Evolutionary conservation across 768 basidiomycete species (phyloP).

Genomic region (Nevesoporus exiguus): DNA sequence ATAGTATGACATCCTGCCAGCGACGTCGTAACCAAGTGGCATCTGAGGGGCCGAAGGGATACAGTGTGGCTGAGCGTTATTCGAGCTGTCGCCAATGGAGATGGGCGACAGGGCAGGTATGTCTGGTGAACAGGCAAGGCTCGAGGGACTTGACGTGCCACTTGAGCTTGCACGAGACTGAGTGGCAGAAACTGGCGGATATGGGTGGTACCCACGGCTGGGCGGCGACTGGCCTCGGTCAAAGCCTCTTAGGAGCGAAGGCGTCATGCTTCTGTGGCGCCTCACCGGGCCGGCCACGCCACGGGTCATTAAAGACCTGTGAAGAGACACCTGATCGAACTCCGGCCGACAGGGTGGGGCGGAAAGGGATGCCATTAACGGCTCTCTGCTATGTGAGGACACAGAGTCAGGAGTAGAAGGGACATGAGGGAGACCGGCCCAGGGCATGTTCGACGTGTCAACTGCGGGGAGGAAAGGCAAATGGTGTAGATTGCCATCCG

Average conservation of each 20-base stretch:
- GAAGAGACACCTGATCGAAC: conserved; percentile 49
- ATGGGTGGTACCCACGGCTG: conserved; percentile 56
- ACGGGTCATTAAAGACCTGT: conserved; percentile 22
- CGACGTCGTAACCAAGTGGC: conserved; percentile 19
- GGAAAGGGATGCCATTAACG: conserved; percentile 45
- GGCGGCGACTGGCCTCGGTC: conserved; percentile 47
- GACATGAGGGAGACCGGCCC: conserved; percentile 20
- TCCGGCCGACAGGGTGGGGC: conserved; percentile 67
- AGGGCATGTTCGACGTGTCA: conserved; percentile 25
- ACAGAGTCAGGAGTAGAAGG: conserved; percentile 21
- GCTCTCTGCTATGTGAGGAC: conserved; percentile 36
- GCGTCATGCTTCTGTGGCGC: conserved; percentile 76
- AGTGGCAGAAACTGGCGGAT: conserved; percentile 32
- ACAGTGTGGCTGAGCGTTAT: conserved; percentile 21
- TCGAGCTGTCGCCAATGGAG: conserved; percentile 11
- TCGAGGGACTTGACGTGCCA: conserved; percentile 29
- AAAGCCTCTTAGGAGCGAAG: conserved; percentile 52
- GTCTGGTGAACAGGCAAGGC: conserved; percentile 29
- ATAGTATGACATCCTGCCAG: conserved; percentile 28
- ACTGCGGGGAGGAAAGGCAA: conserved; percentile 19
- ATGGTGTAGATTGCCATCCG: conserved; percentile 20
- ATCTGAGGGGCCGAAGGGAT: conserved; percentile 19
- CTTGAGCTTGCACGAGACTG: conserved; percentile 31
- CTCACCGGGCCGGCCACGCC: conserved; percentile 57
- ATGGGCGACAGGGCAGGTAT: conserved; percentile 21